A percentile compares a stretch with the other conserved stretches of the same genome.
phyloP scores from a whole-genome alignment of 192 early-diverging fungal genomes.

The Backusella australiensis region DNA sequence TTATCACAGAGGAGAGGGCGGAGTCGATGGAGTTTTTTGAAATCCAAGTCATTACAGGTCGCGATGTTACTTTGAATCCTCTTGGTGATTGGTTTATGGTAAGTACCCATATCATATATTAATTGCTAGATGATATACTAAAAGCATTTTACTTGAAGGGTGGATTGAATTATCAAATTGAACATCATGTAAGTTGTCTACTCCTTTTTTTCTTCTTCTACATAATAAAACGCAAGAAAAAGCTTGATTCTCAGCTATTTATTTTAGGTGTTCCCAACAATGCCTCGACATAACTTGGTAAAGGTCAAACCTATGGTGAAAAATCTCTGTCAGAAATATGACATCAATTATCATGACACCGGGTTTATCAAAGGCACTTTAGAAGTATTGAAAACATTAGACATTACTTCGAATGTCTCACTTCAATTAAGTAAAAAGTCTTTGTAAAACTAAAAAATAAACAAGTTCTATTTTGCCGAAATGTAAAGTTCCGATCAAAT shows the following conservation, averaged over 20 bases:
- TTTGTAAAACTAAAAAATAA: constrained; percentile 18
- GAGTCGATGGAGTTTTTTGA: constrained; percentile 70
- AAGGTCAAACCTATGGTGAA: constrained; percentile 62
- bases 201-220: neutral
- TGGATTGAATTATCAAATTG: constrained; percentile 83
- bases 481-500: neutral
- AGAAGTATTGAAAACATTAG: constrained; percentile 30
- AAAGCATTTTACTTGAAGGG: constrained; percentile 31
- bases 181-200: constrained; percentile 67
- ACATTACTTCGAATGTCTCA: constrained; percentile 25
- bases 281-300: constrained; percentile 71
- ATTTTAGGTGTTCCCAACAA: constrained; percentile 64
- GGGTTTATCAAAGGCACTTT: constrained; percentile 22
- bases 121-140: neutral
- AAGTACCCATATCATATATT: neutral
- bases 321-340: constrained; percentile 45
- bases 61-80: constrained; percentile 59
- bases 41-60: constrained; percentile 72
- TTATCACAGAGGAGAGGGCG: constrained; percentile 63
- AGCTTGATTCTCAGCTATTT: neutral
- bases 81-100: constrained; percentile 77
- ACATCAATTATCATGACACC: constrained; percentile 10
- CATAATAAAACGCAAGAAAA: neutral
- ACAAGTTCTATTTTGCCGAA: neutral
- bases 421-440: constrained; percentile 31